phyloP scores from a whole-genome alignment of 2,329 filamentous ascomycete species.

The Thelonectria blattea region DNA sequence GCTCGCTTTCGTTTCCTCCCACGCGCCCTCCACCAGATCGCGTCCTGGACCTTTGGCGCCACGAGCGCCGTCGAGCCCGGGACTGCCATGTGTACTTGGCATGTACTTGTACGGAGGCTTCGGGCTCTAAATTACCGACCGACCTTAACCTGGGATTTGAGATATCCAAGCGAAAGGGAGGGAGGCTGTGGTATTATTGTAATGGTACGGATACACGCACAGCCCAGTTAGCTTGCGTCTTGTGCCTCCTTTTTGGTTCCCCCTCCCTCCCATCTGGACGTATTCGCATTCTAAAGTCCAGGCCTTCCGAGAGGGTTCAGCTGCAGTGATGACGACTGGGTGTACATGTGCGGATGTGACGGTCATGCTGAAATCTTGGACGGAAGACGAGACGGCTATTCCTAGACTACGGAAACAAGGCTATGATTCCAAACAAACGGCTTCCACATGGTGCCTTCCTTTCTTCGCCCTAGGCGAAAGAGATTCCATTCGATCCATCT shows the following conservation, averaged over 20 bases:
- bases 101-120: neutral
- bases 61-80: constrained; percentile 1
- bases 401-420: too few relatives aligned
- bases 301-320: neutral
- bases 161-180: neutral
- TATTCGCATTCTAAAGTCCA: neutral
- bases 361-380: neutral
- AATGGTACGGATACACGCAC: neutral
- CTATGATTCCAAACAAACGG: neutral
- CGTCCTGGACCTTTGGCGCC: constrained; percentile 7
- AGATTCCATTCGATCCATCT: neutral
- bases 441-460: neutral
- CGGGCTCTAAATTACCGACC: neutral
- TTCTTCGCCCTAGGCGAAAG: neutral
- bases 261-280: neutral
- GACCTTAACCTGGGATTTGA: neutral
- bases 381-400: neutral
- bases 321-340: too few relatives aligned
- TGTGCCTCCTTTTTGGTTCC: neutral
- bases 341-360: too few relatives aligned
- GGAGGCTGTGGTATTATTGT: neutral
- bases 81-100: too few relatives aligned
- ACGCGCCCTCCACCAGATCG: constrained; percentile 4
- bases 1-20: neutral
- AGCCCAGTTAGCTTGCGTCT: neutral